Conservation (phyloP, 2,329 filamentous ascomycete genomes). For the Fusarium beomiforme region DNA sequence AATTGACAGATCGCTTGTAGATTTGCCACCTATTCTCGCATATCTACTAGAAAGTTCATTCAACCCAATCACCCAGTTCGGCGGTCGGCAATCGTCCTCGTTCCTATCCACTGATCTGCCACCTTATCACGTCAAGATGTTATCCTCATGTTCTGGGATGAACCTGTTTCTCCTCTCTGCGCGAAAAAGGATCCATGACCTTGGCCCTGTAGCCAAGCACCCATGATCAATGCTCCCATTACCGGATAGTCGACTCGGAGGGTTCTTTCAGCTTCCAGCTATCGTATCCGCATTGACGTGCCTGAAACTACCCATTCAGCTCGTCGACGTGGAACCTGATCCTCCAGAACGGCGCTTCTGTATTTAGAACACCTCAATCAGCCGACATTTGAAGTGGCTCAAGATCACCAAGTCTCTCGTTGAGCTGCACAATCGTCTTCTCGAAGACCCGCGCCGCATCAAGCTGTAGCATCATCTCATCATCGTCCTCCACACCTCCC, state of each 20-base stretch:
- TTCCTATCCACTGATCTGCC: conserved; percentile 6
- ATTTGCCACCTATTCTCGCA: background rate
- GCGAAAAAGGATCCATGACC: background rate
- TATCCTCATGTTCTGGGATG: background rate
- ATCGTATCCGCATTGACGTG: conserved; percentile 7
- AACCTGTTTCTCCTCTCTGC: background rate
- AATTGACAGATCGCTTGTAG: background rate
- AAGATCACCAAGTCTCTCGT: conserved; percentile 65
- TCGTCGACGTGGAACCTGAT: background rate
- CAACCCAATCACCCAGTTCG: background rate
- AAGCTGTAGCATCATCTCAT: conserved; percentile 68
- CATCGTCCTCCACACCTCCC: conserved; percentile 53
- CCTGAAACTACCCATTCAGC: conserved; percentile 4
- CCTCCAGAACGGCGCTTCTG: background rate
- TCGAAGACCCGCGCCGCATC: conserved; percentile 83
- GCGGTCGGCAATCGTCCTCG: background rate
- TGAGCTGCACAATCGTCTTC: conserved; percentile 78
- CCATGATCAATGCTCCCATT: conserved; percentile 4
- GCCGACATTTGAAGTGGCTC: conserved; percentile 35
- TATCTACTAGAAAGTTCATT: background rate
- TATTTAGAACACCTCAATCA: conserved; percentile 15
- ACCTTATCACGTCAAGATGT: background rate
- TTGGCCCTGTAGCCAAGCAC: conserved; percentile 9
- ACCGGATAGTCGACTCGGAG: background rate
- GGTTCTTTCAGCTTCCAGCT: background rate